A percentile compares a stretch with the other conserved stretches of the same genome.
These are phyloP conservation scores for Blastocystis sp. DNA, from an alignment of 352 stramenopile genomes.

Conservation along the genomic window DNA sequence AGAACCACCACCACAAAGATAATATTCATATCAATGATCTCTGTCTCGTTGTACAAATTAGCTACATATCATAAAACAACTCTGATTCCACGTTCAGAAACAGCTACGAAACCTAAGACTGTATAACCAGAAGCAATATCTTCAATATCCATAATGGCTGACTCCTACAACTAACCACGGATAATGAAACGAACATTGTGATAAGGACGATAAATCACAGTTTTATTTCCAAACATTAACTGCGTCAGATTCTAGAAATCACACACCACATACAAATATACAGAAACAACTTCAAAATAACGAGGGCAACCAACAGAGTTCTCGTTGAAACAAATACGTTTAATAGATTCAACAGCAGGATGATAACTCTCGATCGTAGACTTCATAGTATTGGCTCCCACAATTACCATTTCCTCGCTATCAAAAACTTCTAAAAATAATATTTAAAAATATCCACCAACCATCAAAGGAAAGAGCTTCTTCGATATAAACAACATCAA, in stretches of 20 bases:
- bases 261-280: not conserved
- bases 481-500: constrained; percentile 47
- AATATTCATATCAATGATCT: constrained; percentile 38
- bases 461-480: not conserved
- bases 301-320: not conserved
- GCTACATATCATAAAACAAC: not conserved
- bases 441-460: not conserved
- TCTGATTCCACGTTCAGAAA: not conserved
- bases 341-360: not conserved
- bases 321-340: constrained; percentile 43
- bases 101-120: not conserved
- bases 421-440: not conserved
- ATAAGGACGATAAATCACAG: constrained; percentile 33
- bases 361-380: not conserved
- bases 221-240: not conserved
- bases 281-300: not conserved
- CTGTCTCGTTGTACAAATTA: not conserved
- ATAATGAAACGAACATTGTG: not conserved
- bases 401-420: not conserved
- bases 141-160: not conserved
- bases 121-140: not conserved
- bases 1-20: constrained; percentile 46
- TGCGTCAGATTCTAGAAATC: not conserved
- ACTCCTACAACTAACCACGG: not conserved
- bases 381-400: not conserved